phyloP scores from a whole-genome alignment of 495 filamentous ascomycete genomes.

The Glutinoglossum americanum region DNA sequence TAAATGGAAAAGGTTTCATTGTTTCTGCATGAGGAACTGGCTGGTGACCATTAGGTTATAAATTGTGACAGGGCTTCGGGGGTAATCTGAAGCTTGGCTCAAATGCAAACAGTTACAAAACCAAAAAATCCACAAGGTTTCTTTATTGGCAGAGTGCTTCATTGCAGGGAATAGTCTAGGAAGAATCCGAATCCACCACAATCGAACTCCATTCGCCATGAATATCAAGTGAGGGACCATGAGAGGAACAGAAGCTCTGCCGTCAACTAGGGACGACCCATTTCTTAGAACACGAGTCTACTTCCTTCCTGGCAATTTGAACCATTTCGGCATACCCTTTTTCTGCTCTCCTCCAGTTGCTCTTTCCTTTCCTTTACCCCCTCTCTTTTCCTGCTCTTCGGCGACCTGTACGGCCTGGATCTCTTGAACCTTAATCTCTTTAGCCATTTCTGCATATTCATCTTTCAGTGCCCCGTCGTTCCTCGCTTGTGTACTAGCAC shows the following conservation, averaged over 20 bases:
- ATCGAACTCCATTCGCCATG: not conserved
- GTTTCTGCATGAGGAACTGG: not conserved
- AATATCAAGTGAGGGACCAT: not conserved
- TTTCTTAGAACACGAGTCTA: not conserved
- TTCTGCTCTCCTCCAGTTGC: slow-evolving; percentile 16
- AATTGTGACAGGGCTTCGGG: not conserved
- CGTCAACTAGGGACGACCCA: not conserved
- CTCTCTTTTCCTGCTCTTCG: slow-evolving; percentile 20
- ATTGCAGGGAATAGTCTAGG: not conserved
- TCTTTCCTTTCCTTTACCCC: slow-evolving; percentile 15
- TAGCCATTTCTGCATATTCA: slow-evolving; percentile 42
- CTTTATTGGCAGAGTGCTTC: not conserved
- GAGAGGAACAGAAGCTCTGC: not conserved
- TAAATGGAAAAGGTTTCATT: slow-evolving; percentile 21
- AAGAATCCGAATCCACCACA: not conserved
- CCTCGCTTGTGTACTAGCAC: slow-evolving; percentile 20
- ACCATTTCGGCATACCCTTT: slow-evolving; percentile 40
- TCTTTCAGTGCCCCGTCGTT: slow-evolving; percentile 33
- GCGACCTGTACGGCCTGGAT: slow-evolving; percentile 21
- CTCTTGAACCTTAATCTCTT: slow-evolving; percentile 37
- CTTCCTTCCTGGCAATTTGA: slow-evolving; percentile 36
- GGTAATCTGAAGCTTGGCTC: not conserved
- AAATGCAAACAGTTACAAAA: not conserved
- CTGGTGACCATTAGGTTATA: not conserved
- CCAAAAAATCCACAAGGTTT: not conserved